Evolutionary conservation across 306 rosid genomes (phyloP).

Genomic region (Ormosia emarginata): DNA sequence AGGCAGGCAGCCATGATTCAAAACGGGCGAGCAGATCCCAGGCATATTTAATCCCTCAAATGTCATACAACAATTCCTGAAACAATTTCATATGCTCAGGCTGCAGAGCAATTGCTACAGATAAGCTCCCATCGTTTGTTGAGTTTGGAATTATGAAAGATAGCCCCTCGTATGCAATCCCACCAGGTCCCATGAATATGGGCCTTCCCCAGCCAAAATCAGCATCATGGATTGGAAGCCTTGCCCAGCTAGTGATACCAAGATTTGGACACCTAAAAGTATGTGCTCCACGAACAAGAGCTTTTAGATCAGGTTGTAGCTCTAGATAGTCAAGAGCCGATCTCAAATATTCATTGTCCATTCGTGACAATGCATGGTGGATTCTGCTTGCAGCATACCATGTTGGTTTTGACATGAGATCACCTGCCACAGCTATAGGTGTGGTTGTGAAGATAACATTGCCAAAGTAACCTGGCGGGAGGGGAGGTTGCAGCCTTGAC

Average conservation of each 20-base stretch:
- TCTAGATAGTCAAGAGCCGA: slow-evolving; percentile 86
- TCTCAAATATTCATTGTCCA: slow-evolving; percentile 71
- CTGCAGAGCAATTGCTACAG: slow-evolving; percentile 61
- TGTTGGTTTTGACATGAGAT: slow-evolving; percentile 63
- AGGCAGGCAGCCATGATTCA: neutral
- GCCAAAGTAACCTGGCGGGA: slow-evolving; percentile 83
- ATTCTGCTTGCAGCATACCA: slow-evolving; percentile 83
- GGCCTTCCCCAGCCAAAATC: slow-evolving; percentile 99
- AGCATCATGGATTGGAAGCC: slow-evolving; percentile 90
- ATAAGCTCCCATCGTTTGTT: slow-evolving; percentile 59
- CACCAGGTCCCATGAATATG: slow-evolving; percentile 96
- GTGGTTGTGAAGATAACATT: slow-evolving; percentile 89
- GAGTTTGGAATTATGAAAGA: slow-evolving; percentile 72
- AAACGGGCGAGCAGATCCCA: neutral
- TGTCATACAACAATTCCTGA: slow-evolving; percentile 44
- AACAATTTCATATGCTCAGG: slow-evolving; percentile 63
- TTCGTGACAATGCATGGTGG: slow-evolving; percentile 55
- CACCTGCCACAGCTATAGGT: slow-evolving; percentile 65
- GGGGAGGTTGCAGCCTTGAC: slow-evolving; percentile 71
- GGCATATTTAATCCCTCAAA: slow-evolving; percentile 28
- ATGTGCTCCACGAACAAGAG: slow-evolving; percentile 78
- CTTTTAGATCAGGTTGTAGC: slow-evolving; percentile 79
- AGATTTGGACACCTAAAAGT: slow-evolving; percentile 89
- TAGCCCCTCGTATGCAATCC: slow-evolving; percentile 77
- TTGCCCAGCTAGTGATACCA: slow-evolving; percentile 86